These are phyloP conservation scores for peach (Prunus persica) DNA, from an alignment of 306 rosid genomes.

Conservation along the genomic window DNA sequence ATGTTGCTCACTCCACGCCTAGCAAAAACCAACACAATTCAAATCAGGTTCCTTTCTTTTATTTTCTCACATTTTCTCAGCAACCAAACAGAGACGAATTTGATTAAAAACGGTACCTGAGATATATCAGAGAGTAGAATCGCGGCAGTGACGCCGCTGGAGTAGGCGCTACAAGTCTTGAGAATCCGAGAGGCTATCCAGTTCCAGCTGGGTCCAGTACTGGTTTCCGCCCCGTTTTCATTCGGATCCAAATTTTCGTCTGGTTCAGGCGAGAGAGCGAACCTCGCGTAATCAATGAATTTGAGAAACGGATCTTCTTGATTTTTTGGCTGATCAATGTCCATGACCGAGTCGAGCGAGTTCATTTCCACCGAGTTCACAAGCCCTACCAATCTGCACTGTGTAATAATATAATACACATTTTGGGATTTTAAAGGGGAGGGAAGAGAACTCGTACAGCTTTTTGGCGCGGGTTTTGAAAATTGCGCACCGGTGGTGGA, in stretches of 20 bases:
- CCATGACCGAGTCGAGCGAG: conserved; percentile 41
- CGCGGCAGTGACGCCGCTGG: conserved; percentile 83
- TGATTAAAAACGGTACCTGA: conserved; percentile 37
- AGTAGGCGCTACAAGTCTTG: conserved; percentile 74
- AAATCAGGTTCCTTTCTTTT: not conserved
- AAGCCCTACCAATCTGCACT: not conserved
- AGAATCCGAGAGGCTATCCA: conserved; percentile 79
- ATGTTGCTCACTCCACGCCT: conserved; percentile 83
- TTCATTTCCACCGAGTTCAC: not conserved
- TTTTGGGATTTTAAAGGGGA: not conserved
- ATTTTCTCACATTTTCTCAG: not conserved
- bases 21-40: not conserved
- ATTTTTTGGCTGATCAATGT: conserved; percentile 30
- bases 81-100: conserved; percentile 6
- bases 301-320: conserved; percentile 59
- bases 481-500: not conserved
- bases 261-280: conserved; percentile 44
- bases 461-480: conserved; percentile 20
- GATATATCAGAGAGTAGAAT: conserved; percentile 81
- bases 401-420: not conserved
- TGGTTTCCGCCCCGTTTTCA: conserved; percentile 28
- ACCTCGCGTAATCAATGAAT: conserved; percentile 69
- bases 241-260: conserved; percentile 34
- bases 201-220: conserved; percentile 58
- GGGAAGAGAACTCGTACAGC: not conserved